Base-by-base conservation (phyloP, 805 yeast species). In the Metschnikowia similis region DNA sequence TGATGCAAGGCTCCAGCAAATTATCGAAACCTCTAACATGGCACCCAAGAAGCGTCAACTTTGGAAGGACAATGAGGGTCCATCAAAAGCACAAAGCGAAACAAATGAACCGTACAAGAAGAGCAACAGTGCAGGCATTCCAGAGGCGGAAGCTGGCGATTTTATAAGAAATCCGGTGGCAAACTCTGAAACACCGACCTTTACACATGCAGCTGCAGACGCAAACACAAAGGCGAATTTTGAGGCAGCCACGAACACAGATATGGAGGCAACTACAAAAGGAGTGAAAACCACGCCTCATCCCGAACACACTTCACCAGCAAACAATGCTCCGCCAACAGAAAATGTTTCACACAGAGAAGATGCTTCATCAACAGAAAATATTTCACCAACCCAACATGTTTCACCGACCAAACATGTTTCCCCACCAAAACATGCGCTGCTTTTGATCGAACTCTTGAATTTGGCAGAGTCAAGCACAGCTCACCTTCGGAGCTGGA, bases 21-120 rank as follows among this genome's bases (percentile, higher is more conserved):
- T 70, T 34, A 67, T 70, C 8, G 71, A 65, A 48, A 57, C 69
- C n/a, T 61, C 72, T n/a, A 70, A 66, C 50, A 59, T 69, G 49
- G 68, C 69, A 5, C 53, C 54, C n/a, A 48, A 54, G 11, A 51
- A 52, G 38, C 37, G 45, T n/a, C 48, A 48, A 46, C 37, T 36
- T 45, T 41, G 13, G 9, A 21, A 32, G 17, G 45, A 32, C 7
- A 11, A 26, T 36, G 27, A 11, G 28, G 14, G 7, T 28, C 5
- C 16, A 41, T 41, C 21, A 21, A 41, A 41, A 41, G 17, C 10
- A 10, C 44, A 30, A 2, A 30, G 44, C 2, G 28, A 13, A 41
- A 21, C 10, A 30, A 21, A 16, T 10, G 26, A 17, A 8, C 17
- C 31, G 35, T 29, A 9, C 10, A 17, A 41, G 31, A 38, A 8